phyloP scores from a whole-genome alignment of 192 early-diverging fungal species.

The Rhizophagus clarus region DNA sequence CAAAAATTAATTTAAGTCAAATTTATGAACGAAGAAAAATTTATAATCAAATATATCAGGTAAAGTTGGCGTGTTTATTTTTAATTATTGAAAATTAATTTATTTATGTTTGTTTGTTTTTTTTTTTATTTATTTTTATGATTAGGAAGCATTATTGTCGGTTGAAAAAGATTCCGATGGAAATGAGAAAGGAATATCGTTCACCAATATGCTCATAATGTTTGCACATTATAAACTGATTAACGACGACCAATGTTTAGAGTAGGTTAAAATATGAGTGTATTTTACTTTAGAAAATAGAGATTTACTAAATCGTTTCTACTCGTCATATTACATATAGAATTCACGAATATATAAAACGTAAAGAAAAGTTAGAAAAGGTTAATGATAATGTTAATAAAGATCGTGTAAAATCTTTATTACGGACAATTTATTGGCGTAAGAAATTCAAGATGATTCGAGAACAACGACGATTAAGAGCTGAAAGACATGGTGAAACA shows the following conservation, averaged over 20 bases:
- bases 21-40: conserved; percentile 38
- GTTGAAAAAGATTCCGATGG: conserved; percentile 19
- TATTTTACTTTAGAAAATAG: conserved; percentile 6
- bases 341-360: conserved; percentile 42
- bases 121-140: too few relatives aligned
- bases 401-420: conserved; percentile 27
- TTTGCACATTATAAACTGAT: conserved; percentile 59
- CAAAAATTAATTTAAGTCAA: conserved; percentile 28
- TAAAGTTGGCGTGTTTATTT: conserved; percentile 7
- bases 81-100: background rate
- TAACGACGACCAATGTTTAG: conserved; percentile 54
- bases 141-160: conserved; percentile 29
- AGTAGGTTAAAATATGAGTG: conserved; percentile 39
- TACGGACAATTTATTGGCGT: conserved; percentile 26
- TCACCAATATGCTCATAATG: conserved; percentile 58
- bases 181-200: conserved; percentile 42
- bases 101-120: background rate
- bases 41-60: conserved; percentile 44
- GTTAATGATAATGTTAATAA: conserved; percentile 24
- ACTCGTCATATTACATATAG: conserved; percentile 21
- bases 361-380: conserved; percentile 43
- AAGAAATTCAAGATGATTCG: background rate
- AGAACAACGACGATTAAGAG: conserved; percentile 2
- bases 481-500: background rate
- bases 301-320: background rate